Percentiles rank a stretch among this genome's conserved stretches.
These are phyloP conservation scores for Cymodocea nodosa DNA, from an alignment of 116 monocot species.

Conservation along the genomic window DNA sequence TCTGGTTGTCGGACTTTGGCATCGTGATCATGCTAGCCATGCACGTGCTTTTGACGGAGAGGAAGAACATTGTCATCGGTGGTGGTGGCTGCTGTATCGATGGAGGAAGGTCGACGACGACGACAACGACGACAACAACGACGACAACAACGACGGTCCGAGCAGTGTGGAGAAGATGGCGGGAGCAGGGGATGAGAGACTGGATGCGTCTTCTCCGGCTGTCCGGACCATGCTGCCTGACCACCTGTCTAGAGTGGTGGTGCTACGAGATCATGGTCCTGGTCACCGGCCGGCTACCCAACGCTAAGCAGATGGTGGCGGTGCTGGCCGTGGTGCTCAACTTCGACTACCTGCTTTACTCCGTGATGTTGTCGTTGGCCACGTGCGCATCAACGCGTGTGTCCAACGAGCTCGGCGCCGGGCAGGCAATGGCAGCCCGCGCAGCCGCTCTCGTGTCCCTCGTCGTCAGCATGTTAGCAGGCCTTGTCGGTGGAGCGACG, in stretches of 20 bases:
- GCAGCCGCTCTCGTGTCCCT: slow-evolving; percentile 44
- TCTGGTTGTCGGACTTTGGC: slow-evolving; percentile 62
- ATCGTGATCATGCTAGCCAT: slow-evolving; percentile 27
- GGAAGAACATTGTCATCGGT: neutral
- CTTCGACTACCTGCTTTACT: slow-evolving; percentile 84
- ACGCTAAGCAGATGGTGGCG: slow-evolving; percentile 31
- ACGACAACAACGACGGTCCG: too few relatives aligned
- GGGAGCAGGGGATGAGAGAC: slow-evolving; percentile 19
- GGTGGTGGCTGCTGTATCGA: slow-evolving; percentile 15
- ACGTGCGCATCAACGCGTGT: slow-evolving; percentile 57
- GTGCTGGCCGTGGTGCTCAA: slow-evolving; percentile 75
- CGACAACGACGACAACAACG: too few relatives aligned
- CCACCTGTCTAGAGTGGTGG: slow-evolving; percentile 94
- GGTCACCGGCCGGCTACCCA: slow-evolving; percentile 47
- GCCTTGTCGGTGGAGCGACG: slow-evolving; percentile 19
- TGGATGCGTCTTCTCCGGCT: slow-evolving; percentile 49
- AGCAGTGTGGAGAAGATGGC: slow-evolving; percentile 10
- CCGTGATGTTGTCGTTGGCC: slow-evolving; percentile 56
- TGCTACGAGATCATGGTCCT: slow-evolving; percentile 83
- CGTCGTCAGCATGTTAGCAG: slow-evolving; percentile 9
- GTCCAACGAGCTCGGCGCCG: slow-evolving; percentile 76
- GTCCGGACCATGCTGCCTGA: slow-evolving; percentile 67
- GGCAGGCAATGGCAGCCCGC: slow-evolving; percentile 15
- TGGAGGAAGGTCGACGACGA: slow-evolving; percentile 2
- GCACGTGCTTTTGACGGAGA: slow-evolving; percentile 33